These are phyloP conservation scores for Sclerotinia spermophila DNA, from an alignment of 2,329 filamentous ascomycete species.

Conservation along the genomic window DNA sequence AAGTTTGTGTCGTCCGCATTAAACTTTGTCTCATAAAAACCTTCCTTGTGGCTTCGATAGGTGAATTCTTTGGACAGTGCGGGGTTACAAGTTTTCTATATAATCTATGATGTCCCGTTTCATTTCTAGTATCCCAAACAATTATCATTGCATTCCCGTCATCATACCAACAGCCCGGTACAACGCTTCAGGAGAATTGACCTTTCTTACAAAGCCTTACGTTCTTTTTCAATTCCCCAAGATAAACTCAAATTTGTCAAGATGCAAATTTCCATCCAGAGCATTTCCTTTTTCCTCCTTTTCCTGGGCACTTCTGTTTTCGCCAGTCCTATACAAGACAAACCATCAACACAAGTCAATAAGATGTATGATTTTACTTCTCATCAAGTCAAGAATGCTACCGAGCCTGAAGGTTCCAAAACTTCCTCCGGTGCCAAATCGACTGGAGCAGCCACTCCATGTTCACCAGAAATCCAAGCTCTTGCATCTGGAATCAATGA, in stretches of 20 bases:
- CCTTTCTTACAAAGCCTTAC: background rate
- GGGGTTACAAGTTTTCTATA: background rate
- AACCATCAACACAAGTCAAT: background rate
- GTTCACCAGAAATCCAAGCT: conserved; percentile 22
- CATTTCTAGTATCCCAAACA: background rate
- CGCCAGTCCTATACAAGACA: background rate
- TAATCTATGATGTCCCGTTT: background rate
- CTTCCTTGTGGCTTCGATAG: background rate
- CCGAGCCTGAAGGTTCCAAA: background rate
- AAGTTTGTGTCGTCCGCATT: background rate
- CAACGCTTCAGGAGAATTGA: background rate
- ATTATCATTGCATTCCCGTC: background rate
- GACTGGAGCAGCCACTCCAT: conserved; percentile 15
- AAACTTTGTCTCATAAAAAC: background rate
- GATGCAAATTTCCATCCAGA: conserved; percentile 4
- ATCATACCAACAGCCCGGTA: background rate
- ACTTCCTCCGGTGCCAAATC: background rate
- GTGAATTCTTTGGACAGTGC: background rate
- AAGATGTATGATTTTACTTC: background rate
- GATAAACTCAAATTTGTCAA: background rate
- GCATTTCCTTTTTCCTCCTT: background rate
- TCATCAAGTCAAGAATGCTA: background rate
- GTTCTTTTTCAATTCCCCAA: background rate
- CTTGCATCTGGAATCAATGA: conserved; percentile 26
- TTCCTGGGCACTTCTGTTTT: background rate